A percentile compares a stretch with the other conserved stretches of the same genome.
Evolutionary conservation across 2,329 filamentous ascomycete species (phyloP).

Genomic region (Ophiostoma sp.): DNA sequence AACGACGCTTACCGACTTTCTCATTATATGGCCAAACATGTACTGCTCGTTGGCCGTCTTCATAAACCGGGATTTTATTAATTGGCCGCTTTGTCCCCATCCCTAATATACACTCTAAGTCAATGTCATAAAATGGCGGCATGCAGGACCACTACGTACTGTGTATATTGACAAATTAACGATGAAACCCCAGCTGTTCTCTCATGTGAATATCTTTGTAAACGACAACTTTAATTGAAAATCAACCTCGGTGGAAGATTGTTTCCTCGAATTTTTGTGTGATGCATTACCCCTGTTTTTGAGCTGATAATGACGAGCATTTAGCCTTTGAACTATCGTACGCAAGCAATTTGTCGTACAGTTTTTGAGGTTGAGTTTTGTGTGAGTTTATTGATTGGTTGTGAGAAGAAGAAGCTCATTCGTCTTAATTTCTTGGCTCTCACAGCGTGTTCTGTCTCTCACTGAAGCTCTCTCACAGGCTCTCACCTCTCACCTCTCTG

Average conservation of each 20-base stretch:
- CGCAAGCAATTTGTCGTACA: not conserved
- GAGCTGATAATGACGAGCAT: not conserved
- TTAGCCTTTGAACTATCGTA: not conserved
- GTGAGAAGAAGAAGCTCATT: not conserved
- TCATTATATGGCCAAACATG: too few species aligned
- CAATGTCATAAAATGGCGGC: not conserved
- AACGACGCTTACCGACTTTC: not conserved
- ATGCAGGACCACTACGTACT: not conserved
- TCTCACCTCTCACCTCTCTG: not conserved
- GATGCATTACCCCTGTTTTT: not conserved
- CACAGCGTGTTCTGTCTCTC: not conserved
- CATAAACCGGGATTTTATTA: not conserved
- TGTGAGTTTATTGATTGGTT: not conserved
- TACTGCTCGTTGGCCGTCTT: not conserved
- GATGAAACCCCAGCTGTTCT: not conserved
- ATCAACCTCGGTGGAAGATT: not conserved
- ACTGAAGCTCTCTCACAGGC: not conserved
- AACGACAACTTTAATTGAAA: not conserved
- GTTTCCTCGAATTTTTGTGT: not conserved
- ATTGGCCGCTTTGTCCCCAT: constrained; percentile 12
- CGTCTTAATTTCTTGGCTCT: not conserved
- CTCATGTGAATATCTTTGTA: not conserved
- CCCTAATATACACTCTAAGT: not conserved
- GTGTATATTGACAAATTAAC: not conserved
- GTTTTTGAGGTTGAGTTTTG: too few species aligned